A percentile compares a stretch with the other conserved stretches of the same genome.
These are phyloP conservation scores for Alnus rubra DNA, from an alignment of 306 rosid genomes.

Conservation along the genomic window DNA sequence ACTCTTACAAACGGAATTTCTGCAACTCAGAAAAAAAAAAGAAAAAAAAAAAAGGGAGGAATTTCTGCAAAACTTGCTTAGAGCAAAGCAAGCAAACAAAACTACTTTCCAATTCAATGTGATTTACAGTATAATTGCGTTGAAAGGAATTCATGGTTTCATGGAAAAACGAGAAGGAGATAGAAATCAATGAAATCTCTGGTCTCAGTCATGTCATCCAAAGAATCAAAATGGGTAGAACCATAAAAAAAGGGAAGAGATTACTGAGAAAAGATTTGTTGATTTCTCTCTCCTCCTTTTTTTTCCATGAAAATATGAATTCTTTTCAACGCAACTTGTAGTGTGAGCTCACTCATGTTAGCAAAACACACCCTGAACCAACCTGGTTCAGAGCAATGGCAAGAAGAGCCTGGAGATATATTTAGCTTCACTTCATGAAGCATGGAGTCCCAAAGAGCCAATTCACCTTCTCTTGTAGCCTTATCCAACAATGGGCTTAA, in stretches of 20 bases:
- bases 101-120: conserved; percentile 20
- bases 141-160: background rate
- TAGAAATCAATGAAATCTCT: background rate
- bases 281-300: conserved; percentile 14
- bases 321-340: conserved; percentile 71
- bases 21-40: no score
- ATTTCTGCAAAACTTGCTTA: conserved; percentile 52
- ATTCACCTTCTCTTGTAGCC: conserved; percentile 62
- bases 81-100: conserved; percentile 70
- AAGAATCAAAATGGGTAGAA: conserved; percentile 49
- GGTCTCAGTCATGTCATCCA: conserved; percentile 27
- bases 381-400: conserved; percentile 87
- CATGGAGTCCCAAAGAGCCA: conserved; percentile 61
- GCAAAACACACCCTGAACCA: conserved; percentile 99
- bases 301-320: conserved; percentile 54
- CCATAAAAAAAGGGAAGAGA: conserved; percentile 39
- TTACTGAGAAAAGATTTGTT: background rate
- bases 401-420: conserved; percentile 90
- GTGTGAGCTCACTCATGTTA: conserved; percentile 72
- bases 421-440: conserved; percentile 64
- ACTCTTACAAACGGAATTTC: background rate
- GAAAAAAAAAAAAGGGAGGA: no score
- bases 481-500: conserved; percentile 60
- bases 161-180: no score
- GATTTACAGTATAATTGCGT: conserved; percentile 27